Percentiles rank a stretch among this genome's conserved stretches.
Evolutionary conservation across 352 stramenopile species (phyloP).

Genomic region (Aphanomyces stellatus): DNA sequence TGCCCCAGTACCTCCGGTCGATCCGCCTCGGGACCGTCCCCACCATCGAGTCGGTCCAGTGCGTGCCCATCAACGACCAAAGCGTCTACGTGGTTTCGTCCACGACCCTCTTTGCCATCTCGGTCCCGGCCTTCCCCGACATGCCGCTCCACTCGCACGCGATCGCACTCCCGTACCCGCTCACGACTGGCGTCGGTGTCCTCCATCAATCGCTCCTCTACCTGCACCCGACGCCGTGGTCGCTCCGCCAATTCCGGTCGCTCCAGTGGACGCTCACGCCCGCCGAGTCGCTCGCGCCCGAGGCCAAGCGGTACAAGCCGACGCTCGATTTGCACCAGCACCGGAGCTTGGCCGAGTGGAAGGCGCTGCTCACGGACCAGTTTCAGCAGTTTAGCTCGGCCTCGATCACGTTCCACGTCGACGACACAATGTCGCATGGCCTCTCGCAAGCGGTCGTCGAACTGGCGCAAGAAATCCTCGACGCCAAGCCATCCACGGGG

Average conservation of each 20-base stretch:
- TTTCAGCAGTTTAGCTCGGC: conserved; percentile 9
- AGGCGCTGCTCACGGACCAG: neutral
- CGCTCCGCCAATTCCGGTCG: neutral
- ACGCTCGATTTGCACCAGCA: conserved; percentile 3
- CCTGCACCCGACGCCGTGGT: neutral
- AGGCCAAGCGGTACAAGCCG: conserved; percentile 8
- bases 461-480: conserved; percentile 62
- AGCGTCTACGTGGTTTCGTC: conserved; percentile 17
- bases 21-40: neutral
- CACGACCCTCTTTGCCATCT: neutral
- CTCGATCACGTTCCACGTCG: neutral
- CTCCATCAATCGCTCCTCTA: conserved; percentile 10
- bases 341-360: conserved; percentile 9
- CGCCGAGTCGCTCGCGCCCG: neutral
- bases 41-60: neutral
- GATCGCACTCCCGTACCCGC: neutral
- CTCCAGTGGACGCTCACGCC: neutral
- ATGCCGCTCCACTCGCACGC: neutral
- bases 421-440: neutral
- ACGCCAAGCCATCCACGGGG: conserved; percentile 72
- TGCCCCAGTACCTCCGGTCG: conserved; percentile 9
- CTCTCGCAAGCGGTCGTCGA: conserved; percentile 50
- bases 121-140: neutral
- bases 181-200: neutral
- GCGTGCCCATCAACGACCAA: neutral